Percentiles rank a stretch among this genome's conserved stretches.
Evolutionary conservation across 169 alveolate species (phyloP).

Genomic region (Cryptosporidium felis): DNA sequence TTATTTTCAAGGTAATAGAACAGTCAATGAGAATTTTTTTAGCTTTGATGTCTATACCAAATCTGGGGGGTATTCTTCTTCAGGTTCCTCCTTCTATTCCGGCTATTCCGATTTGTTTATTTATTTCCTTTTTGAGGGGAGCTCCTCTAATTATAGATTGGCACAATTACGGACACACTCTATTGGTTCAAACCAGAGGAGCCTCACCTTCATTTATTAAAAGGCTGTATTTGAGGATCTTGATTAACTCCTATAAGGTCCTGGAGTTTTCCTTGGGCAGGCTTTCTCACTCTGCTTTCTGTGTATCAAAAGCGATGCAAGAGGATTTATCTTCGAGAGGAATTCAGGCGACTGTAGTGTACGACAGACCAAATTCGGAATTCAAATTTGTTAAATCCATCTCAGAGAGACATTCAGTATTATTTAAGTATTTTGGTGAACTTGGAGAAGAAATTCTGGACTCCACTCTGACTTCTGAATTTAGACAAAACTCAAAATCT

Average conservation of each 20-base stretch:
- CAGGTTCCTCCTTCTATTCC: conserved; percentile 94
- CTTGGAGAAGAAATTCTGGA: conserved; percentile 9
- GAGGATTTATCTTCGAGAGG: conserved; percentile 78
- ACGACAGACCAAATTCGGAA: conserved; percentile 83
- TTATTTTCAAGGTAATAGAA: conserved; percentile 75
- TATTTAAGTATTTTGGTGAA: conserved; percentile 61
- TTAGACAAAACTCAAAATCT: conserved; percentile 72
- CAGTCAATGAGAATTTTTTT: conserved; percentile 75
- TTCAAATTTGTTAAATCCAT: conserved; percentile 70
- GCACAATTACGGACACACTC: conserved; percentile 91
- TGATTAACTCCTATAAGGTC: neutral
- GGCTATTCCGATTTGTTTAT: conserved; percentile 73
- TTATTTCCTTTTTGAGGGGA: conserved; percentile 75
- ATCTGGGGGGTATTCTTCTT: conserved; percentile 77
- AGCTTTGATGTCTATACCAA: conserved; percentile 74
- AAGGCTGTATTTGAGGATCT: neutral
- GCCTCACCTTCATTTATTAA: conserved; percentile 34
- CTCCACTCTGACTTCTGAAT: conserved; percentile 48
- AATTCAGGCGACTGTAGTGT: conserved; percentile 82
- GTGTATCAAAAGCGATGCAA: conserved; percentile 89
- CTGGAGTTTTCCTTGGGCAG: conserved; percentile 84
- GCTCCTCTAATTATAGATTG: conserved; percentile 84
- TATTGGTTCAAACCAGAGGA: conserved; percentile 79
- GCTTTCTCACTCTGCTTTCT: conserved; percentile 81
- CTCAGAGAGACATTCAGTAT: conserved; percentile 63